Evolutionary conservation across 2,329 filamentous ascomycete genomes (phyloP).

Genomic region (Alternaria gaisen): DNA sequence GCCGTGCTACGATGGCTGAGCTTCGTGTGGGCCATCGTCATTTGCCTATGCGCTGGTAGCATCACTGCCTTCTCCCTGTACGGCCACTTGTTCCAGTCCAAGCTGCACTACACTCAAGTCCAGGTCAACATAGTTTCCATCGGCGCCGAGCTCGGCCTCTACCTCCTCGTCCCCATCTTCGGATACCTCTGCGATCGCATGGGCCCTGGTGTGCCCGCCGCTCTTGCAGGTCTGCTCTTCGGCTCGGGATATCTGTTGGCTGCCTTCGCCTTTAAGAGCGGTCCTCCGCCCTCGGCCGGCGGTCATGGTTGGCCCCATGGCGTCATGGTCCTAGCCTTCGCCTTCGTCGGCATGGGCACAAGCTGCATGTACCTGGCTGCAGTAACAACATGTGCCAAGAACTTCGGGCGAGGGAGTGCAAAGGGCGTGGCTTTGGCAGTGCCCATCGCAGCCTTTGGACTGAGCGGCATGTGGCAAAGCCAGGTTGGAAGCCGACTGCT

Average conservation of each 20-base stretch:
- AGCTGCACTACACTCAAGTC: conserved; percentile 86
- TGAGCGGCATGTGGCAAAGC: conserved; percentile 96
- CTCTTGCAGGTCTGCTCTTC: conserved; percentile 77
- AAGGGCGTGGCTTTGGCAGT: conserved; percentile 88
- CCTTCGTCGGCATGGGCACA: conserved; percentile 82
- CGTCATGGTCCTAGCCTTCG: conserved; percentile 86
- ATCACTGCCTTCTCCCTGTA: conserved; percentile 95
- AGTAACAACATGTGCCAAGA: conserved; percentile 97
- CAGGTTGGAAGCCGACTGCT: conserved; percentile 84
- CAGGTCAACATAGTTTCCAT: conserved; percentile 92
- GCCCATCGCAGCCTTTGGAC: conserved; percentile 89
- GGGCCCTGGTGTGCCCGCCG: conserved; percentile 78
- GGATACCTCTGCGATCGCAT: conserved; percentile 92
- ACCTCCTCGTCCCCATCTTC: conserved; percentile 88
- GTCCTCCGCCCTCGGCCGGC: conserved; percentile 61
- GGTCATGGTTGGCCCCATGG: conserved; percentile 74
- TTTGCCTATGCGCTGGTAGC: conserved; percentile 83
- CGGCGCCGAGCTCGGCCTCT: conserved; percentile 85
- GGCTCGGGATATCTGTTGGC: conserved; percentile 84
- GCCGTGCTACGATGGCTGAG: conserved; percentile 63
- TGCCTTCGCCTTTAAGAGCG: conserved; percentile 75
- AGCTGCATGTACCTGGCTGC: conserved; percentile 88
- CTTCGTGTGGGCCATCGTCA: conserved; percentile 69
- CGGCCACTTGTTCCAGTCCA: conserved; percentile 86
- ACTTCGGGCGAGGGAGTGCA: conserved; percentile 89